Conservation (phyloP, 257 asterid genomes). For the Petrea volubilis region DNA sequence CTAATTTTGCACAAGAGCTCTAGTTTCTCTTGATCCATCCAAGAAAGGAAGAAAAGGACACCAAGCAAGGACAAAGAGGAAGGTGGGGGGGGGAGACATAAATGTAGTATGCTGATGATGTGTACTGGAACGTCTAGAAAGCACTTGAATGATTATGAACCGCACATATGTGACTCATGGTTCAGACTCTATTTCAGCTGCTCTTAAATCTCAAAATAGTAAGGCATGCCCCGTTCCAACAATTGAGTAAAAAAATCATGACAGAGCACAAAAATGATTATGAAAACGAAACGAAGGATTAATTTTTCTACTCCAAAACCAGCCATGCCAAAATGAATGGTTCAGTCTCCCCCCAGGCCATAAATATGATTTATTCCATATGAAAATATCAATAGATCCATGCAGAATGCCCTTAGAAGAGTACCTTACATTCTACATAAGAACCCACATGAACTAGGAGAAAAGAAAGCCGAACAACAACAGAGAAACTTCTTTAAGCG, state of each 20-base stretch:
- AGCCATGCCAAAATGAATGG: background rate
- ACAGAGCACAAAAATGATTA: background rate
- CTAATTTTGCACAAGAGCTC: background rate
- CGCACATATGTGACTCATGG: background rate
- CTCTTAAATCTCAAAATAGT: background rate
- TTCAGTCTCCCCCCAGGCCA: background rate
- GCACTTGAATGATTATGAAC: background rate
- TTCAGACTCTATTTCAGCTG: background rate
- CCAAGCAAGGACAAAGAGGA: too few species aligned
- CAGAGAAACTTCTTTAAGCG: too few species aligned
- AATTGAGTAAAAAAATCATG: slow-evolving; percentile 4
- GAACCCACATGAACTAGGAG: background rate
- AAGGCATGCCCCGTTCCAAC: background rate
- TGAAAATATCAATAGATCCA: background rate
- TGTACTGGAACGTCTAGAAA: background rate
- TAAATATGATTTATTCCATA: background rate
- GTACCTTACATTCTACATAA: background rate
- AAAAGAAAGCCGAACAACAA: background rate
- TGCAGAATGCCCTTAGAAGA: background rate
- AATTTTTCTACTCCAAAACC: background rate
- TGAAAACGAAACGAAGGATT: background rate
- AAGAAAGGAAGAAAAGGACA: background rate
- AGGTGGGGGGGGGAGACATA: background rate
- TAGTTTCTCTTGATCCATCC: background rate
- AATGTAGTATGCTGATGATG: background rate